Conservation (phyloP, 2,329 filamentous ascomycete genomes). For the Biscogniauxia sp. region DNA sequence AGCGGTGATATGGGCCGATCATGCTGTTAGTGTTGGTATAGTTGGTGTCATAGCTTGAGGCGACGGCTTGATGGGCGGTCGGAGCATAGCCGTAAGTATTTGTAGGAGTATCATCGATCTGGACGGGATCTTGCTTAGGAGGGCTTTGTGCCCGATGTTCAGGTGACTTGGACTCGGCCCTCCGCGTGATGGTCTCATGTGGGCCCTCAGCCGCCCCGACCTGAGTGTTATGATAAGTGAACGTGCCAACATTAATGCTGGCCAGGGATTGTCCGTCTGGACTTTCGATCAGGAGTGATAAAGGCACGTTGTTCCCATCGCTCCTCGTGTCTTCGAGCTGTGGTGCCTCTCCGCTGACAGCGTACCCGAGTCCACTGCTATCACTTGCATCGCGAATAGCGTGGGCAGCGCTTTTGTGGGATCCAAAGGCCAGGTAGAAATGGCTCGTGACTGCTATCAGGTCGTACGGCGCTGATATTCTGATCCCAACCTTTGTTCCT, state of each 20-base stretch:
- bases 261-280: slow-evolving; percentile 52
- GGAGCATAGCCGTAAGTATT: slow-evolving; percentile 57
- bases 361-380: slow-evolving; percentile 64
- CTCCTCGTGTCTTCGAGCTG: slow-evolving; percentile 52
- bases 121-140: slow-evolving; percentile 32
- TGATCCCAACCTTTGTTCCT: slow-evolving; percentile 70
- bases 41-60: slow-evolving; percentile 37
- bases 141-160: slow-evolving; percentile 41
- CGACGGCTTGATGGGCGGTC: slow-evolving; percentile 47
- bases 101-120: slow-evolving; percentile 39
- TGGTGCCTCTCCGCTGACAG: slow-evolving; percentile 70
- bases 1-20: slow-evolving; percentile 54
- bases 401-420: slow-evolving; percentile 67
- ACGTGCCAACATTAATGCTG: slow-evolving; percentile 44
- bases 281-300: slow-evolving; percentile 53
- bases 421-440: slow-evolving; percentile 74
- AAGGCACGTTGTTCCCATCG: slow-evolving; percentile 49
- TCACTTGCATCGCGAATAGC: slow-evolving; percentile 61
- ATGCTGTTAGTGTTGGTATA: slow-evolving; percentile 44
- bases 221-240: slow-evolving; percentile 44
- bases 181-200: slow-evolving; percentile 41
- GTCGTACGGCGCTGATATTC: slow-evolving; percentile 74
- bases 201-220: slow-evolving; percentile 34
- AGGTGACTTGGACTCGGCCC: slow-evolving; percentile 40
- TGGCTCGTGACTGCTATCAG: slow-evolving; percentile 57